Evolutionary conservation across 306 rosid genomes (phyloP).

Genomic region (Acacia confusa): DNA sequence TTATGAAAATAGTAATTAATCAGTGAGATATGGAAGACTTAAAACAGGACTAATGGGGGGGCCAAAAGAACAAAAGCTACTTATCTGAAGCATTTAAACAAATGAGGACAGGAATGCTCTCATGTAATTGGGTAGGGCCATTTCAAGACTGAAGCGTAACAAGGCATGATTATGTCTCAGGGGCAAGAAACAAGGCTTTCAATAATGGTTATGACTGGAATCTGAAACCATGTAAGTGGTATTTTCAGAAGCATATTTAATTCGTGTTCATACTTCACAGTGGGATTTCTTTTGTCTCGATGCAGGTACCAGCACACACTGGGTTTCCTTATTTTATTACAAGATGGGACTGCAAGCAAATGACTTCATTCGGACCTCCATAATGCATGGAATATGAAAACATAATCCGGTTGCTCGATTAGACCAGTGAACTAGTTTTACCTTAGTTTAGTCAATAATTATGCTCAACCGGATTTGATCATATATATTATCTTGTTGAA

Average conservation of each 20-base stretch:
- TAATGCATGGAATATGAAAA: too few relatives aligned
- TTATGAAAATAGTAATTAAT: background rate
- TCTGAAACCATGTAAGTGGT: background rate
- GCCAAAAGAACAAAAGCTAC: background rate
- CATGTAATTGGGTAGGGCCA: constrained; percentile 28
- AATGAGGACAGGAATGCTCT: constrained; percentile 2
- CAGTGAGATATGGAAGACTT: too few relatives aligned
- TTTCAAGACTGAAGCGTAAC: background rate
- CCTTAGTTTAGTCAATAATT: too few relatives aligned
- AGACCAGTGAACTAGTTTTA: too few relatives aligned
- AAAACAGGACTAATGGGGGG: background rate
- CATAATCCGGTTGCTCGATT: too few relatives aligned
- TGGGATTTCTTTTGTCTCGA: background rate
- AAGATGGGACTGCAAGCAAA: background rate
- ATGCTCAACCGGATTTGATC: too few relatives aligned
- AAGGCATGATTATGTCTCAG: constrained; percentile 32
- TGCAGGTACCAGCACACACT: background rate
- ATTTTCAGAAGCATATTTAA: background rate
- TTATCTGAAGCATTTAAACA: background rate
- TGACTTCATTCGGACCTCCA: background rate
- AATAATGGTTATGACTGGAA: background rate
- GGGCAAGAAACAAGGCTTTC: constrained; percentile 9
- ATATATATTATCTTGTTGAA: too few relatives aligned
- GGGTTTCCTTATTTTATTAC: too few relatives aligned
- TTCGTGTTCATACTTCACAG: background rate